Percentiles rank a stretch among this genome's conserved stretches.
These are phyloP conservation scores for Fusarium incarnatum DNA, from an alignment of 2,329 filamentous ascomycete genomes.

Conservation along the genomic window DNA sequence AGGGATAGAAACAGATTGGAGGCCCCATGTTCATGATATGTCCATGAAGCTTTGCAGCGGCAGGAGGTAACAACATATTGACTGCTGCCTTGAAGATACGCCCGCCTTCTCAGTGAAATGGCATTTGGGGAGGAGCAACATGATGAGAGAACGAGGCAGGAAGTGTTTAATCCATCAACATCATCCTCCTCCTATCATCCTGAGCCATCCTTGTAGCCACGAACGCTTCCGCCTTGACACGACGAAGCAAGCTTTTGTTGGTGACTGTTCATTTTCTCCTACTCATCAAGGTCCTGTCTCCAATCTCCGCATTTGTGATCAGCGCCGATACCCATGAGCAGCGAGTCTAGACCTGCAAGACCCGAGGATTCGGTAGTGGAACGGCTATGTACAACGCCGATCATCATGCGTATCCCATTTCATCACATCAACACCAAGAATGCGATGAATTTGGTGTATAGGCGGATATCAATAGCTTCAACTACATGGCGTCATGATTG, in stretches of 20 bases:
- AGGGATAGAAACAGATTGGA: not conserved
- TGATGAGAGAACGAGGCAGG: not conserved
- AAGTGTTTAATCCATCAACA: not conserved
- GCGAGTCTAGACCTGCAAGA: not conserved
- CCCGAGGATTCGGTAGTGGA: not conserved
- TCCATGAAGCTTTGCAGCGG: not conserved
- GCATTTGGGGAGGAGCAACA: not conserved
- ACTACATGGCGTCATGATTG: no score
- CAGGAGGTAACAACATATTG: not conserved
- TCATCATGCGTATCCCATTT: not conserved
- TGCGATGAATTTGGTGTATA: accelerated
- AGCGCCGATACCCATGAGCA: not conserved
- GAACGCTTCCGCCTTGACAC: not conserved
- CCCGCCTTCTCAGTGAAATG: not conserved
- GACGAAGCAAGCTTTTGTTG: not conserved
- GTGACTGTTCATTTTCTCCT: not conserved
- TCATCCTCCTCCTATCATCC: no score
- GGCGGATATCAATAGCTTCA: not conserved
- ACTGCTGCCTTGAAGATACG: not conserved
- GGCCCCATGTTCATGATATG: accelerated
- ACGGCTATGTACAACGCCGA: not conserved
- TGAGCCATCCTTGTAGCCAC: not conserved
- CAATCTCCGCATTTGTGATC: not conserved
- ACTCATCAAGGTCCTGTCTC: no score
- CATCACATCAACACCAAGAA: not conserved